Evolutionary conservation across 208 protist genomes (phyloP).

Genomic region (Leishmania major): DNA sequence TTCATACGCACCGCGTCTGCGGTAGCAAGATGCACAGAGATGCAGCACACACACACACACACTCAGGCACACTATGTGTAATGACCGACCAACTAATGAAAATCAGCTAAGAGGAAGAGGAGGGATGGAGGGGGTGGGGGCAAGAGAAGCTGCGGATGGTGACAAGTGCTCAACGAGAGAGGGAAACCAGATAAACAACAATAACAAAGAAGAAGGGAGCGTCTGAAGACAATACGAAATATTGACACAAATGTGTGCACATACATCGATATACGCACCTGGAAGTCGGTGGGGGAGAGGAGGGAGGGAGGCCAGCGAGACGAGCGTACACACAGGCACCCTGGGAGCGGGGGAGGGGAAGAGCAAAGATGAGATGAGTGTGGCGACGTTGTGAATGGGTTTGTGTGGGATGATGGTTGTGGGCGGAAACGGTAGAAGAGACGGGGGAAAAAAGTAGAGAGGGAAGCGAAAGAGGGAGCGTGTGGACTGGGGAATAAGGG

Average conservation of each 20-base stretch:
- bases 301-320: background rate
- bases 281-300: background rate
- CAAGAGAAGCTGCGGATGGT: background rate
- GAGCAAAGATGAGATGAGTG: background rate
- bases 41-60: background rate
- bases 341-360: background rate
- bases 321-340: background rate
- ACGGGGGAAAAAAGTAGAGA: background rate
- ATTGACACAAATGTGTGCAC: background rate
- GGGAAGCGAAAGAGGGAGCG: background rate
- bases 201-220: background rate
- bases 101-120: background rate
- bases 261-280: background rate
- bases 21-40: background rate
- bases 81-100: background rate
- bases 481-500: background rate
- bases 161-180: background rate
- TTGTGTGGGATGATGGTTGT: background rate
- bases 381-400: background rate
- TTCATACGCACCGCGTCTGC: background rate
- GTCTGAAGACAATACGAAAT: background rate
- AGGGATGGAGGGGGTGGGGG: background rate
- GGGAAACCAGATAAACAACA: background rate
- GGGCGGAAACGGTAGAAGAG: background rate
- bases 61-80: background rate